phyloP scores from a whole-genome alignment of 2,329 filamentous ascomycete genomes.

The Scedosporium boydii region DNA sequence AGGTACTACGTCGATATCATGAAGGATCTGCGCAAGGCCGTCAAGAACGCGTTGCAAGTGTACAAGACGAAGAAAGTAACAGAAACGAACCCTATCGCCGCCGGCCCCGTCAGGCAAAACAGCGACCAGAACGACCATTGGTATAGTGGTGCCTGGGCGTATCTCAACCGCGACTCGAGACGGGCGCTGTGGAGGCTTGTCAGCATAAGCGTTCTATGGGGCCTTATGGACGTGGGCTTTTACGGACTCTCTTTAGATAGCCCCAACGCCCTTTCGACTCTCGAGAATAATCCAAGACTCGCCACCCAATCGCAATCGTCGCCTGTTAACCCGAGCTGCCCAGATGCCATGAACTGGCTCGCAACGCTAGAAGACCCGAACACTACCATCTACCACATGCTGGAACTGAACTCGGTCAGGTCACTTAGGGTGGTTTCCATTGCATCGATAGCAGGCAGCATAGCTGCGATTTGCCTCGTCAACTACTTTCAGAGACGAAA shows the following conservation, averaged over 20 bases:
- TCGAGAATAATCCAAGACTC: neutral
- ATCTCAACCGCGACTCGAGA: slow-evolving; percentile 10
- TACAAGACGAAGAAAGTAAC: neutral
- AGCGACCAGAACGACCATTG: slow-evolving; percentile 2
- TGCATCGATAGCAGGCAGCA: slow-evolving; percentile 10
- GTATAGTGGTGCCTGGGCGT: slow-evolving; percentile 7
- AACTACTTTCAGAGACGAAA: slow-evolving; percentile 11
- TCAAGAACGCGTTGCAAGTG: slow-evolving; percentile 4
- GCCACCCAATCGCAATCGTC: neutral
- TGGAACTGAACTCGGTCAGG: slow-evolving; percentile 10
- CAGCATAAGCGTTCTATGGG: slow-evolving; percentile 37
- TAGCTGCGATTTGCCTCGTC: slow-evolving; percentile 10
- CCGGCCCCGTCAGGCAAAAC: neutral
- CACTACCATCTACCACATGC: slow-evolving; percentile 11
- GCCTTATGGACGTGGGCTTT: slow-evolving; percentile 44
- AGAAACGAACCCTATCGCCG: neutral
- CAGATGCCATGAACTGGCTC: slow-evolving; percentile 12
- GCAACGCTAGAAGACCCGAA: neutral
- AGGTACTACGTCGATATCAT: slow-evolving; percentile 19
- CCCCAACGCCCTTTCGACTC: slow-evolving; percentile 17
- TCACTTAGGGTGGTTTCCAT: slow-evolving; percentile 10
- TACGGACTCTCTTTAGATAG: slow-evolving; percentile 42
- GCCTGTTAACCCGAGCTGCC: neutral
- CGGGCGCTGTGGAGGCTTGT: slow-evolving; percentile 24
- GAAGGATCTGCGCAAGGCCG: slow-evolving; percentile 14